Base-by-base conservation (phyloP, 1,284 basidiomycete species). In the Ceratobasidium papillatum region DNA sequence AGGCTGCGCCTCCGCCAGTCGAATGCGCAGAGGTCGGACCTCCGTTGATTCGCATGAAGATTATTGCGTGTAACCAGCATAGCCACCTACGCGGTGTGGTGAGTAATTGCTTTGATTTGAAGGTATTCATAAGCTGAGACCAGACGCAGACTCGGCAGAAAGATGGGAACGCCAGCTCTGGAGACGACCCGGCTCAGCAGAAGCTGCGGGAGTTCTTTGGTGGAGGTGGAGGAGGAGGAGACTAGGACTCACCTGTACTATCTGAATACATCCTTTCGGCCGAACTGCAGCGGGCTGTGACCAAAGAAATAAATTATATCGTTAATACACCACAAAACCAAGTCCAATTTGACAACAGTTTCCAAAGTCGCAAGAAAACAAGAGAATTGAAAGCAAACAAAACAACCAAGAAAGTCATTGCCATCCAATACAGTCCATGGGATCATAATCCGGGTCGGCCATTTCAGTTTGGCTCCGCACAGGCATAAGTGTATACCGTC, bases 201-300 rank as follows among this genome's bases (percentile, higher is more conserved):
- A 88, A 90, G 78, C 90, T 95, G 74, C 87, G 91, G 19, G 86
- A 87, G 3, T 95, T 94, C 84, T 93, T 95, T 78, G 87, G 86
- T n/a, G 90, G 90, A 2, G 84, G 79, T 14, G 76, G 74, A 64
- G 68, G 61, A 25, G 76, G 74, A 64, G 68, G 61, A 25, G 25
- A 45, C 43, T 56, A 54, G 36, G 1, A 54, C 3, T 32, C 49
- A 25, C 22, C 49, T 19, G 41, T 34, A 54, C 32, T 17, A 25
- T 27, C 47, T 11, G n/a, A 12, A 51, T 9, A n/a, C n/a, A n/a
- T n/a, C n/a, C 32, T 61, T 32, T 47, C 22, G 32, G 32, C 11
- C 30, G 38, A 14, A 38, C 34, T 19, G 19, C 14, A 58, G 19
- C 34, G 56, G n/a, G 25, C 25, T 36, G 17, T 27, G 47, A 3